A percentile compares a stretch with the other conserved stretches of the same genome.
Conservation (phyloP, 495 filamentous ascomycete genomes). For the Lasiosphaeriaceae sp. region DNA sequence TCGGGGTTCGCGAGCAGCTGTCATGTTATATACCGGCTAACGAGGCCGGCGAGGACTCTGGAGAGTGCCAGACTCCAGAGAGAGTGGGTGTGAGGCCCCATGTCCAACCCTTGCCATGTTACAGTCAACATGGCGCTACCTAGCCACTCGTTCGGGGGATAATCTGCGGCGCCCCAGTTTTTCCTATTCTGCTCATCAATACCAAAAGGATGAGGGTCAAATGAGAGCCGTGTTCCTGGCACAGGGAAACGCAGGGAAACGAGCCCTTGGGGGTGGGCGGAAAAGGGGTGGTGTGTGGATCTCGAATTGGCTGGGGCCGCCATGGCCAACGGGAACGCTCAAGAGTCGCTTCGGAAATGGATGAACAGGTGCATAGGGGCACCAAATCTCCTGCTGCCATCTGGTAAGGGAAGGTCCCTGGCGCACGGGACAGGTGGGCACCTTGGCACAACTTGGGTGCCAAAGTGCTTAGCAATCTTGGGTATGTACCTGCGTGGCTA, state of each 20-base stretch:
- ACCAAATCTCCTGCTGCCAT: not conserved
- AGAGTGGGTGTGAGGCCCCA: not conserved
- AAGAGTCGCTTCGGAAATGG: not conserved
- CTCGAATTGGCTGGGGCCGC: slow-evolving; percentile 2
- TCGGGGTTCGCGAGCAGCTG: slow-evolving; percentile 17
- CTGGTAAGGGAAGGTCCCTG: not conserved
- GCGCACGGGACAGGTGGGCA: not conserved
- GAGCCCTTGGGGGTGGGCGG: not conserved
- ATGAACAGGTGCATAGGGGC: not conserved
- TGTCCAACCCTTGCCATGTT: not conserved
- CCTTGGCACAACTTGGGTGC: not conserved
- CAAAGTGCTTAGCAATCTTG: too few relatives aligned
- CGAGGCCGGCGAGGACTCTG: not conserved
- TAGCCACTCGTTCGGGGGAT: not conserved
- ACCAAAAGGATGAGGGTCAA: not conserved
- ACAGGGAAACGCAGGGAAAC: not conserved
- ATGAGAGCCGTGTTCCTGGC: not conserved
- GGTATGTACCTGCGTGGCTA: not conserved
- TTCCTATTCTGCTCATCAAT: not conserved
- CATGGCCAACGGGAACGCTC: not conserved
- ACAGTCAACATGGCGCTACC: not conserved
- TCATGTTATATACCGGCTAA: slow-evolving; percentile 36
- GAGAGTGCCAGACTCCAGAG: not conserved
- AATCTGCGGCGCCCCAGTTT: slow-evolving; percentile 8
- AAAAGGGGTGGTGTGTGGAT: slow-evolving; percentile 20